Conservation (phyloP, 2,329 filamentous ascomycete genomes). For the Trichoderma asperellum region DNA sequence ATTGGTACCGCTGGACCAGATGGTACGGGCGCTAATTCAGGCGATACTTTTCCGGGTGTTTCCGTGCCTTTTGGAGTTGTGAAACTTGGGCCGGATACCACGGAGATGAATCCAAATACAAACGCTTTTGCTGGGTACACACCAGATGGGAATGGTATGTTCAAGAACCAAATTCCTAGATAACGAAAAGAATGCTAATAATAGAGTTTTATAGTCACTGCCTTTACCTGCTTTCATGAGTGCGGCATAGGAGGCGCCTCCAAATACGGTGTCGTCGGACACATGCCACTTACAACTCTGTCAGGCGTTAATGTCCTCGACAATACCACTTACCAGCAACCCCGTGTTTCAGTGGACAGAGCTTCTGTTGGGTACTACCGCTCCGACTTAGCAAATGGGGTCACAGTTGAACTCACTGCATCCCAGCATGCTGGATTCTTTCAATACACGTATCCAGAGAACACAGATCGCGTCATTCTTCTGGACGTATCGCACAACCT, state of each 20-base stretch:
- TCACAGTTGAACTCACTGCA: constrained; percentile 54
- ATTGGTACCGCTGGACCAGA: constrained; percentile 53
- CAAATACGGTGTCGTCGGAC: constrained; percentile 60
- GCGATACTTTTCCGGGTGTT: constrained; percentile 50
- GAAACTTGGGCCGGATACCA: constrained; percentile 50
- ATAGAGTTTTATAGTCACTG: constrained; percentile 43
- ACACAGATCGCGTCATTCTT: constrained; percentile 47
- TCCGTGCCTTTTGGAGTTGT: constrained; percentile 50
- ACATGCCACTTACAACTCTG: constrained; percentile 50
- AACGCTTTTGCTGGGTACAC: constrained; percentile 44
- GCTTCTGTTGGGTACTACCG: constrained; percentile 59
- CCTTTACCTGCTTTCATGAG: constrained; percentile 58
- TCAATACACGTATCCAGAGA: constrained; percentile 53
- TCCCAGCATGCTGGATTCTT: constrained; percentile 55
- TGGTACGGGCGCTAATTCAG: constrained; percentile 49
- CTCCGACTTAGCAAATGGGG: constrained; percentile 53
- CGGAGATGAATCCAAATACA: constrained; percentile 26
- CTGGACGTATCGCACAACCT: constrained; percentile 55
- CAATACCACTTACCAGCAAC: constrained; percentile 53
- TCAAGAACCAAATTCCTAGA: background rate
- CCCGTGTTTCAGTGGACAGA: constrained; percentile 44
- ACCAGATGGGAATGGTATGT: constrained; percentile 43
- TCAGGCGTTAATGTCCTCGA: constrained; percentile 52
- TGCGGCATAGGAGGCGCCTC: constrained; percentile 61
- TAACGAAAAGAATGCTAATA: background rate